These are phyloP conservation scores for Nothophytophthora sp. DNA, from an alignment of 352 stramenopile genomes.

Conservation along the genomic window DNA sequence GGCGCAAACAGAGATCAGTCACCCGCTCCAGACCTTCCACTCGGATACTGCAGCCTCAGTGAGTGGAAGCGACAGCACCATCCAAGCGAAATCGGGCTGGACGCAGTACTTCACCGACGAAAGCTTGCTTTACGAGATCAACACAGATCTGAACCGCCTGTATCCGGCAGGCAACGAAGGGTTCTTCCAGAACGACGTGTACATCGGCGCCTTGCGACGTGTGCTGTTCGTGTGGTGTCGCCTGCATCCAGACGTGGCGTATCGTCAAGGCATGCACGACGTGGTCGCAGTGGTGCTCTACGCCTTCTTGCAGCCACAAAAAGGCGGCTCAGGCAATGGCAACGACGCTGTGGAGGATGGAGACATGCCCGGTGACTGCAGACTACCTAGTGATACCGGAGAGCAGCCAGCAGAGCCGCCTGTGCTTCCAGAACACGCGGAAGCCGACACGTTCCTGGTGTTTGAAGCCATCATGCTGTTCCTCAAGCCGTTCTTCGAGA, in stretches of 20 bases:
- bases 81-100: conserved; percentile 31
- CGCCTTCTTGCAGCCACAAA: conserved; percentile 37
- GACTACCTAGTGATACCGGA: no score
- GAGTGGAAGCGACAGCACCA: not conserved
- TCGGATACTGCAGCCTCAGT: not conserved
- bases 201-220: conserved; percentile 62
- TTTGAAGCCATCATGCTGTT: conserved; percentile 83
- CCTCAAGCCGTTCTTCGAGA: conserved; percentile 77
- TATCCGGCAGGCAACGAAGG: conserved; percentile 73
- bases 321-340: no score
- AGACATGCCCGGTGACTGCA: no score
- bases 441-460: conserved; percentile 71
- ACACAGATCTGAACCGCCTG: conserved; percentile 77
- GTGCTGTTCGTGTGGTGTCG: conserved; percentile 87
- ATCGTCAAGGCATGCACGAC: conserved; percentile 87
- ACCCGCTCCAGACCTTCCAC: not conserved
- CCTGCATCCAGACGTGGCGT: conserved; percentile 77
- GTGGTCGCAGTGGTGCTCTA: conserved; percentile 80
- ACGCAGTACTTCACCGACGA: conserved; percentile 75
- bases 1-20: not conserved
- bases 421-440: conserved; percentile 39
- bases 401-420: not conserved
- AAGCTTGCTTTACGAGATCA: conserved; percentile 74
- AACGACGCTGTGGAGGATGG: no score
- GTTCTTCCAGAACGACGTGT: conserved; percentile 76